phyloP scores from a whole-genome alignment of 73 alveolate species.

The Strombidium stylifer region DNA sequence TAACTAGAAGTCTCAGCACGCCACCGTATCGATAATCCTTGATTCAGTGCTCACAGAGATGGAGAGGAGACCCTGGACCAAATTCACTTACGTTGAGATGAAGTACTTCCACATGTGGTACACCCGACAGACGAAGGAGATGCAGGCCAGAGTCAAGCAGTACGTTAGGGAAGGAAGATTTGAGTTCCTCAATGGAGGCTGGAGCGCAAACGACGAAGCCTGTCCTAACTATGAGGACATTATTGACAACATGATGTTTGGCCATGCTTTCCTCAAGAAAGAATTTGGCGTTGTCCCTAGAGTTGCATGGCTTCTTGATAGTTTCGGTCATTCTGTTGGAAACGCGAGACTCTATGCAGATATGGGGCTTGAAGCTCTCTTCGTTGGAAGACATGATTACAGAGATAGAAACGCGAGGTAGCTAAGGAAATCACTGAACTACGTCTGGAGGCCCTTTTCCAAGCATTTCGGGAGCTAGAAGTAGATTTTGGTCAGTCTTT shows the following conservation, averaged over 20 bases:
- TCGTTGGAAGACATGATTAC: conserved; percentile 86
- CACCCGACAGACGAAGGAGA: conserved; percentile 57
- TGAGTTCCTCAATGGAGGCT: conserved; percentile 89
- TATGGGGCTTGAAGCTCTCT: conserved; percentile 89
- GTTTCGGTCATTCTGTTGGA: conserved; percentile 94
- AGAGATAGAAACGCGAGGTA: conserved; percentile 79
- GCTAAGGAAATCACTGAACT: conserved; percentile 72
- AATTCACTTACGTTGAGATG: conserved; percentile 90
- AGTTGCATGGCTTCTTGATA: conserved; percentile 95
- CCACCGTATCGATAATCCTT: conserved; percentile 52
- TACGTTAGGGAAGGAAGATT: conserved; percentile 72
- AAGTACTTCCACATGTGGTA: conserved; percentile 87
- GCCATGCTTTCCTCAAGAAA: conserved; percentile 81
- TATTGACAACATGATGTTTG: conserved; percentile 79
- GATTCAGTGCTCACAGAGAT: conserved; percentile 50
- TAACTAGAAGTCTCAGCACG: conserved; percentile 25
- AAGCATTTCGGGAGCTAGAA: conserved; percentile 47
- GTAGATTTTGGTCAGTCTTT: conserved; percentile 58
- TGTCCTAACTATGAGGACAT: conserved; percentile 78
- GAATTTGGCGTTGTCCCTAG: conserved; percentile 86
- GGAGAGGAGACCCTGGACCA: conserved; percentile 64
- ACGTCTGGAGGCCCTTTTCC: conserved; percentile 76
- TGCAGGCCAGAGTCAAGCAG: conserved; percentile 61
- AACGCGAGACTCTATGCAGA: conserved; percentile 82
- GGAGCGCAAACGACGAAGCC: conserved; percentile 96